Evolutionary conservation across 2,329 filamentous ascomycete genomes (phyloP).

Genomic region (Verticillium alfalfae): DNA sequence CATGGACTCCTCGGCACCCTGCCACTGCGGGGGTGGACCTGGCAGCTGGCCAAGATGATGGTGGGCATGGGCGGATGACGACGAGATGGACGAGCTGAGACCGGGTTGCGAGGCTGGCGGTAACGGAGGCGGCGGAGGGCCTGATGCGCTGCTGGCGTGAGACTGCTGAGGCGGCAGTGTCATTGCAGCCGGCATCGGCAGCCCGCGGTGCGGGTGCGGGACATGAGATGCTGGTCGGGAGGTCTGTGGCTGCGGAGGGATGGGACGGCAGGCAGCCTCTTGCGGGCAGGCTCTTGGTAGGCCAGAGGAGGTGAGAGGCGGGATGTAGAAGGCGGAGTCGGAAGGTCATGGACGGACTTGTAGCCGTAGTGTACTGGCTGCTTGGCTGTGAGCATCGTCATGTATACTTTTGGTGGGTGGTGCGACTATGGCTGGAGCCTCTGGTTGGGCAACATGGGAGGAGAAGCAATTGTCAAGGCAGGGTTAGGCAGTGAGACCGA

Average conservation of each 20-base stretch:
- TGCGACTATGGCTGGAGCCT: not conserved
- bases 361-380: constrained; percentile 55
- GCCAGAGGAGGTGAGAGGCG: constrained; percentile 50
- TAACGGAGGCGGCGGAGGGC: constrained; percentile 7
- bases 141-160: constrained; percentile 10
- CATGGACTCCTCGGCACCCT: constrained; percentile 65
- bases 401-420: constrained; percentile 15
- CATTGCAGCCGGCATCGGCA: constrained; percentile 65
- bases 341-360: constrained; percentile 57
- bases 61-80: constrained; percentile 29
- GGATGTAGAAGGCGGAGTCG: constrained; percentile 50
- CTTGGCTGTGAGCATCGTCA: constrained; percentile 57
- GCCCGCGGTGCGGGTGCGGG: constrained; percentile 61
- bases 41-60: constrained; percentile 48
- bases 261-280: constrained; percentile 28
- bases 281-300: constrained; percentile 40
- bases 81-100: constrained; percentile 20
- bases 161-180: constrained; percentile 46
- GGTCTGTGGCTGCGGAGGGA: constrained; percentile 41
- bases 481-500: not conserved
- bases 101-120: constrained; percentile 17
- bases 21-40: constrained; percentile 60
- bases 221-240: constrained; percentile 51
- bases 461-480: constrained; percentile 1
- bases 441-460: not conserved